Base-by-base conservation (phyloP, 2,329 filamentous ascomycete species). In the Calonectria hawksworthii region DNA sequence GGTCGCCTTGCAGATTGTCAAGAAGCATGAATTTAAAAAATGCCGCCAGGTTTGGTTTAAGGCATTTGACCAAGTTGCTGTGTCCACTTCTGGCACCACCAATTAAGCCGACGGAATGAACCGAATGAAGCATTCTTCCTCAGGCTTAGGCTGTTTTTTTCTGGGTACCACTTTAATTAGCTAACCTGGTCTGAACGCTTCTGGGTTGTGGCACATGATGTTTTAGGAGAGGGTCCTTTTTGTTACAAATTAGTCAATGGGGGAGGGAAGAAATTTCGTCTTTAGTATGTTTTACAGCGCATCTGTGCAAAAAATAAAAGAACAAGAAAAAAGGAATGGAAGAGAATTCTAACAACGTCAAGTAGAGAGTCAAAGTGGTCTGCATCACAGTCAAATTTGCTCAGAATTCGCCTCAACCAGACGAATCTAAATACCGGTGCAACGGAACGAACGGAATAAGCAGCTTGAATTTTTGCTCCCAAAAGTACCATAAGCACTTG, bases 401-500 rank as follows among this genome's bases (percentile, higher is more conserved):
- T 61, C 4, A 41, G 16, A 26, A 41, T 41, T 41, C 10, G 13
- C 56, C 23, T 13, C n/a, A 21, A 21, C 36, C n/a, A 14, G n/a
- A 23, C 34, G 56, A 14, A 28, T 26, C 36, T 26, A 28, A 63
- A 41, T 28, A 63, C 23, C 36, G 56, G 56, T 28, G 26, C 34
- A 61, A 28, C 32, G 13, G 34, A 61, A 28, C 32, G 13, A n/a
- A 38, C 23, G 21, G 56, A 63, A 63, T 63, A 41, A 63, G 56
- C 36, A 41, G 56, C 56, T 63, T 63, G 26, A 38, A 41, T 63
- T 41, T 23, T n/a, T 21, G 56, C 36, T 36, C n/a, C 34, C 36
- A 41, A 41, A 41, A 41, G 56, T 41, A 23, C 56, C 56, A 63
- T 41, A 41, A 63, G 56, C 56, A n/a, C 36, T 63, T 63, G 56